phyloP scores from a whole-genome alignment of 1,139 yeast genomes.

The Kodamaea fungicola region DNA sequence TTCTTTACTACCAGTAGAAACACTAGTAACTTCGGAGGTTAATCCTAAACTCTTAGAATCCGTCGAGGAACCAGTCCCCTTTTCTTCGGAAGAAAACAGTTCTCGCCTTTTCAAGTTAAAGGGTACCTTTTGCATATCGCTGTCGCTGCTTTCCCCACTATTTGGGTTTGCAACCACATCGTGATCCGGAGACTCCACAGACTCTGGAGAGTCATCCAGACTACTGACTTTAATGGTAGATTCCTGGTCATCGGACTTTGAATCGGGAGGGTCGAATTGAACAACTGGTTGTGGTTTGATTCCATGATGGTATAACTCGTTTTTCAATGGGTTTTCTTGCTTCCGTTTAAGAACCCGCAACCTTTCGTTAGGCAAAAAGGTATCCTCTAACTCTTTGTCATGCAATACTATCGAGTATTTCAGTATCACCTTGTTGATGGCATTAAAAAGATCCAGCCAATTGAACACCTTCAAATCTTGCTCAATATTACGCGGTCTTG shows the following conservation, averaged over 20 bases:
- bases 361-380: conserved; percentile 26
- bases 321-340: conserved; percentile 8
- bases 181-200: background rate
- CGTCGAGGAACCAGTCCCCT: conserved; percentile 1
- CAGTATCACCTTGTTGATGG: conserved; percentile 58
- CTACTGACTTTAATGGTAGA: conserved; percentile 1
- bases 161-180: conserved; percentile 1
- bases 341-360: conserved; percentile 24
- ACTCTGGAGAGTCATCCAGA: conserved; percentile 7
- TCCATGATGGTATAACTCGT: conserved; percentile 19
- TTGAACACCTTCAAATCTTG: conserved; percentile 68
- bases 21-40: conserved; percentile 20
- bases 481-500: conserved; percentile 70
- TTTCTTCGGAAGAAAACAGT: background rate
- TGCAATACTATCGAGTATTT: conserved; percentile 35
- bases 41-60: conserved; percentile 22
- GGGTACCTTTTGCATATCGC: background rate
- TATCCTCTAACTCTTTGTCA: conserved; percentile 2
- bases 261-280: conserved; percentile 9
- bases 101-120: background rate
- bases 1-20: conserved; percentile 1
- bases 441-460: conserved; percentile 55
- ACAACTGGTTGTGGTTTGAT: conserved; percentile 22
- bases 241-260: background rate
- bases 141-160: background rate